A percentile compares a stretch with the other conserved stretches of the same genome.
Conservation (phyloP, 441 rosid species). For the Brassica hybrid region DNA sequence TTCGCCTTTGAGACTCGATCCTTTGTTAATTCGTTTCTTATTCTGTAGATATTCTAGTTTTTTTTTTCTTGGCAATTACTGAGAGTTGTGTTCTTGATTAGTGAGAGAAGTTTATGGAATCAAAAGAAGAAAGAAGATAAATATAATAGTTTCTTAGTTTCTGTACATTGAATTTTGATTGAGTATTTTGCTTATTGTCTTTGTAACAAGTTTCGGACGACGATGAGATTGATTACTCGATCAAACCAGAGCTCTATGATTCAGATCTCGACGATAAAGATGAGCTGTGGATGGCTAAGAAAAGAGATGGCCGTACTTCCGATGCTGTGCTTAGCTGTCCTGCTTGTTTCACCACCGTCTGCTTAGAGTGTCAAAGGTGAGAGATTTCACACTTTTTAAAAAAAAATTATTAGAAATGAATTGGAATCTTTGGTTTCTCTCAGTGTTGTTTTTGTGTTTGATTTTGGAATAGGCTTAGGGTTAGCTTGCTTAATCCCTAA, state of each 20-base stretch:
- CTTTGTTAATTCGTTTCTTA: no score
- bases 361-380: conserved; percentile 80
- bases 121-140: background rate
- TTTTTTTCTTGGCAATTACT: no score
- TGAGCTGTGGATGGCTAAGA: conserved; percentile 63
- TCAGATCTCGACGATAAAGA: conserved; percentile 69
- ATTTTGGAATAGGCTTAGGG: background rate
- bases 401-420: background rate
- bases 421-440: background rate
- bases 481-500: background rate
- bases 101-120: background rate
- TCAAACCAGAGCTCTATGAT: conserved; percentile 72
- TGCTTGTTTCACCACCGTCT: conserved; percentile 78
- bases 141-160: background rate
- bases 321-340: conserved; percentile 88
- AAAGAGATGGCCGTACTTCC: conserved; percentile 57
- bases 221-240: conserved; percentile 73
- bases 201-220: conserved; percentile 65
- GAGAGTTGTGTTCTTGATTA: background rate
- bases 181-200: background rate
- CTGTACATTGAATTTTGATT: background rate
- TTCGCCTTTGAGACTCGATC: background rate
- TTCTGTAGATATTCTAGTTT: no score
- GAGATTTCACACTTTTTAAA: background rate
- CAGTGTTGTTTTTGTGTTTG: background rate